These are phyloP conservation scores for Clohesyomyces aquaticus DNA, from an alignment of 495 filamentous ascomycete genomes.

Conservation along the genomic window DNA sequence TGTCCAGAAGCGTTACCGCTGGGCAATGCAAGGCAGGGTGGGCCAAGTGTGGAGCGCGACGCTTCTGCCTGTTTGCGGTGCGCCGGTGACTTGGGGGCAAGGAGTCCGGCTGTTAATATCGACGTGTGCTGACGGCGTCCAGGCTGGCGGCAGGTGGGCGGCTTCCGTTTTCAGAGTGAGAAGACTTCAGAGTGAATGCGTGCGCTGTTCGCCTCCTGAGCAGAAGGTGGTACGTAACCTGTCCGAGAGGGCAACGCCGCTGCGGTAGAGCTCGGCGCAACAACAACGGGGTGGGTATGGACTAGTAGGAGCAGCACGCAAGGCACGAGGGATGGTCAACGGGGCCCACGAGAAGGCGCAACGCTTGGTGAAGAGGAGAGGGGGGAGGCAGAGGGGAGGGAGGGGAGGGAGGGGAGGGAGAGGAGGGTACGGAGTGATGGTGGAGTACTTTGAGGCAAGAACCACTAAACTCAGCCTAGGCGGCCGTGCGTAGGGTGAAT, in stretches of 20 bases:
- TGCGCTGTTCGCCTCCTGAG: conserved; percentile 29
- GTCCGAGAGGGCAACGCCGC: conserved; percentile 2
- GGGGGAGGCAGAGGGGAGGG: not conserved
- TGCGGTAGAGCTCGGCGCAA: conserved; percentile 1
- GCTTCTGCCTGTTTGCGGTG: conserved; percentile 30
- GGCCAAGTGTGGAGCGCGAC: conserved; percentile 20
- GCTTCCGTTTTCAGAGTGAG: not conserved
- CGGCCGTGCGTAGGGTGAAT: conserved; percentile 35
- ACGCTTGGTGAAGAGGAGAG: not conserved
- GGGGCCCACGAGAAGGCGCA: not conserved
- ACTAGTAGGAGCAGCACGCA: not conserved
- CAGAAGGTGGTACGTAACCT: conserved; percentile 23
- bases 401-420: conserved; percentile 23
- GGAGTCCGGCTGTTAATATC: conserved; percentile 21
- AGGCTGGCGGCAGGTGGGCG: not conserved
- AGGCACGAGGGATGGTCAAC: not conserved
- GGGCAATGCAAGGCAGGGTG: conserved; percentile 35
- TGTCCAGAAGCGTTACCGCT: conserved; percentile 36
- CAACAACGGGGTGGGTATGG: conserved; percentile 1
- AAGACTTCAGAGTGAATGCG: not conserved
- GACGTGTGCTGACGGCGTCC: conserved; percentile 26
- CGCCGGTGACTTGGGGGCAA: conserved; percentile 10
- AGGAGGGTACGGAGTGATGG: conserved; percentile 17
- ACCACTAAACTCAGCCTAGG: conserved; percentile 10
- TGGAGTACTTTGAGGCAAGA: conserved; percentile 10